phyloP scores from a whole-genome alignment of 805 yeast species.

The Zygoascus tannicola region DNA sequence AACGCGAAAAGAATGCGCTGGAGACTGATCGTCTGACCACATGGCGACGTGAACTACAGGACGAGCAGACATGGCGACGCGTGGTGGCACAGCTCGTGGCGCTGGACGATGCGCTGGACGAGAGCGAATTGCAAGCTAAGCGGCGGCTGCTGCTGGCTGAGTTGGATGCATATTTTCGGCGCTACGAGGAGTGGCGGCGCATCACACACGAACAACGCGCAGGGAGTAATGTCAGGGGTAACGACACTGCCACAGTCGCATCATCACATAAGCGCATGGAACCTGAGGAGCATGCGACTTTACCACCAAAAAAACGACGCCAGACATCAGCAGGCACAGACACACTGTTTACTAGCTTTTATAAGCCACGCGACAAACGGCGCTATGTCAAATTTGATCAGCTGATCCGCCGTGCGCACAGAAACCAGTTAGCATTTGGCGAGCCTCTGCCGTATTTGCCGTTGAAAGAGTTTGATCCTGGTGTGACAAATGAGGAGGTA shows the following conservation, averaged over 20 bases:
- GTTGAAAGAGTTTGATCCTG: constrained; percentile 15
- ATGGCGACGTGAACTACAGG: constrained; percentile 37
- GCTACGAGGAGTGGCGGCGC: constrained; percentile 18
- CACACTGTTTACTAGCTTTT: constrained; percentile 11
- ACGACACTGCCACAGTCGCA: background rate
- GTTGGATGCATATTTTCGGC: constrained; percentile 27
- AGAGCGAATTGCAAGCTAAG: constrained; percentile 43
- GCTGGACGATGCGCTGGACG: constrained; percentile 40
- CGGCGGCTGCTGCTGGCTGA: constrained; percentile 44
- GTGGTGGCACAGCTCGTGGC: constrained; percentile 40
- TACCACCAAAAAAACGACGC: constrained; percentile 1
- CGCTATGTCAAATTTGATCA: constrained; percentile 10
- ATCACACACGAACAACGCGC: background rate
- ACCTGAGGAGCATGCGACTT: background rate
- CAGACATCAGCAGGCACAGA: too few species aligned
- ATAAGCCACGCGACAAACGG: background rate
- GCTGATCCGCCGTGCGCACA: constrained; percentile 8
- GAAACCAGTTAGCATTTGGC: constrained; percentile 15
- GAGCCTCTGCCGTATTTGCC: constrained; percentile 8
- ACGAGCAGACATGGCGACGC: constrained; percentile 38
- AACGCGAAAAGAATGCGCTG: constrained; percentile 40
- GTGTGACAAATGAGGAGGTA: too few species aligned
- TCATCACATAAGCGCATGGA: background rate
- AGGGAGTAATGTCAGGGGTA: background rate
- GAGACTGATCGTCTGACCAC: constrained; percentile 45